phyloP scores from a whole-genome alignment of 768 basidiomycete genomes.

The Phylloporus sp. region DNA sequence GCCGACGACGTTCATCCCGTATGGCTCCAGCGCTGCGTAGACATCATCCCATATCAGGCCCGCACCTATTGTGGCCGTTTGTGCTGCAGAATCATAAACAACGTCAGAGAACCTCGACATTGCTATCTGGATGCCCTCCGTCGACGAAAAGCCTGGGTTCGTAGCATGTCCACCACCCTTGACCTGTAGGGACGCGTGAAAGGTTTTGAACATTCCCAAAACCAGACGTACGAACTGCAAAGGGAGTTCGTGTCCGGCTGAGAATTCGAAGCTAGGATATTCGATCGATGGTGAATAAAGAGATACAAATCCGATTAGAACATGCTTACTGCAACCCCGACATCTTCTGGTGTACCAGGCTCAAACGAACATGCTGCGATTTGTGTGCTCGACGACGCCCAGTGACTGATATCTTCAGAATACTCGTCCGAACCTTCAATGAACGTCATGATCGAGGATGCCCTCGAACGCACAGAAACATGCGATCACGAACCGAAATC shows the following conservation, averaged over 20 bases:
- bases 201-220: not conserved
- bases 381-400: slow-evolving; percentile 47
- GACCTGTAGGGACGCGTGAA: slow-evolving; percentile 33
- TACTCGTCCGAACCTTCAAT: slow-evolving; percentile 31
- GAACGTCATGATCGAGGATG: not conserved
- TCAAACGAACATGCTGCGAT: slow-evolving; percentile 50
- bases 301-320: too few relatives aligned
- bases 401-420: slow-evolving; percentile 42
- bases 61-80: slow-evolving; percentile 38
- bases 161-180: slow-evolving; percentile 56
- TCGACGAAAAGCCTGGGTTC: slow-evolving; percentile 57
- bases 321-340: slow-evolving; percentile 41
- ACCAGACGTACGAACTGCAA: slow-evolving; percentile 16
- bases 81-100: slow-evolving; percentile 34
- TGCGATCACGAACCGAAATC: not conserved
- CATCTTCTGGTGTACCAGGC: slow-evolving; percentile 49
- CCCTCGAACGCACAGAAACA: not conserved
- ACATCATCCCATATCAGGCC: slow-evolving; percentile 62
- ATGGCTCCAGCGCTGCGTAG: slow-evolving; percentile 45
- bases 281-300: not conserved
- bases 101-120: slow-evolving; percentile 45
- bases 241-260: slow-evolving; percentile 40
- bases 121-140: slow-evolving; percentile 51
- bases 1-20: slow-evolving; percentile 52
- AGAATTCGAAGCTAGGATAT: slow-evolving; percentile 9